These are phyloP conservation scores for Discostella stelligeroides DNA, from an alignment of 108 stramenopile species.

Conservation along the genomic window DNA sequence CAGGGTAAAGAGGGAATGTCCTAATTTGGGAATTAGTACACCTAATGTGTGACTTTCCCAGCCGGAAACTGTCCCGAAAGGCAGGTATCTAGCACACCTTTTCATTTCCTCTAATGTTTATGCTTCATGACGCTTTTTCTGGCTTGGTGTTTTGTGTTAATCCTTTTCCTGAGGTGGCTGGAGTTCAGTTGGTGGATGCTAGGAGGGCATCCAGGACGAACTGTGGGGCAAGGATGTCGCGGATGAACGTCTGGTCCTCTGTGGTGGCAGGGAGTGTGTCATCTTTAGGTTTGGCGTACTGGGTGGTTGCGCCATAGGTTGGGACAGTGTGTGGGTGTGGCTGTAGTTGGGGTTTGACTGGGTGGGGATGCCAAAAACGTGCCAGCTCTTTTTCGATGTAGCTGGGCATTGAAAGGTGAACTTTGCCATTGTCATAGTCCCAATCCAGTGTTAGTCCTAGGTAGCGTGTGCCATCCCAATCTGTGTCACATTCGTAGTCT, in stretches of 20 bases:
- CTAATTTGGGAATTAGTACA: too few species aligned
- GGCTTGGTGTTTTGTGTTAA: neutral
- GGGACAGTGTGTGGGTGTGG: too few species aligned
- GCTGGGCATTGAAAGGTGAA: conserved; percentile 16
- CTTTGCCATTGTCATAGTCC: conserved; percentile 10
- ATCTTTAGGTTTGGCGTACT: neutral
- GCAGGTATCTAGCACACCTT: conserved; percentile 10
- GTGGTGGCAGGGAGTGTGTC: neutral
- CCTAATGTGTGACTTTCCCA: too few species aligned
- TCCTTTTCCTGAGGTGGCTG: neutral
- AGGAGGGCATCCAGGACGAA: neutral
- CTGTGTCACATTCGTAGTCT: neutral
- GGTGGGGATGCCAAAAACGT: conserved; percentile 8
- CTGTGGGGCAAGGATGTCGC: neutral
- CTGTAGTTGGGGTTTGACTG: neutral
- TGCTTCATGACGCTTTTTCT: too few species aligned
- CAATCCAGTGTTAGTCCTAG: conserved; percentile 20
- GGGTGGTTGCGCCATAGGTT: neutral
- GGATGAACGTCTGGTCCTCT: too few species aligned
- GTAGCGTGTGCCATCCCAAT: conserved; percentile 13
- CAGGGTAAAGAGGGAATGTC: too few species aligned
- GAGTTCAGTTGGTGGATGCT: neutral
- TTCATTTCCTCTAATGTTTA: neutral
- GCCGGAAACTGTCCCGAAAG: too few species aligned
- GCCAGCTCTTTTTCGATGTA: too few species aligned